Base-by-base conservation (phyloP, 2,329 filamentous ascomycete species). In the Aureobasidium leucospermi region DNA sequence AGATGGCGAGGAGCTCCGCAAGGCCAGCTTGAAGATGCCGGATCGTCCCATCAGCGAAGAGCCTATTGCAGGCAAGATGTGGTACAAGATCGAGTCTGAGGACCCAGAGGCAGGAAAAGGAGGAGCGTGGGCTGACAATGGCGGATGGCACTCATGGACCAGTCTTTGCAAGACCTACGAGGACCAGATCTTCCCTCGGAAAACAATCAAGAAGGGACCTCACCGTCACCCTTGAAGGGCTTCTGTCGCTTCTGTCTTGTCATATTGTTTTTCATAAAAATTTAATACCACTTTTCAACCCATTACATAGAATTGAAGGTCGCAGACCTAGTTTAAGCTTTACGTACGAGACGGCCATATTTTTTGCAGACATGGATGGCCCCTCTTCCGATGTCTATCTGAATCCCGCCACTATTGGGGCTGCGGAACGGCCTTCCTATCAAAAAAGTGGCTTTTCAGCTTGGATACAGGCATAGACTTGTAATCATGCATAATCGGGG, bases 121-220 rank as follows among this genome's bases (percentile, higher is more conserved):
- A 67, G 68, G 68, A n/a, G 67, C 64, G 2, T 68, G 67, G 68
- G 65, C 64, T 10, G 68, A 69, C 57, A 58, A 63, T 41, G 63
- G 67, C 10, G 64, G 64, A 9, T 69, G 67, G 67, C 60, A 67
- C 31, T 65, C 64, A 41, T 69, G 68, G 68, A 64, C 62, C 28
- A 62, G 62, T 34, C 51, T 68, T 2, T 69, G 67, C 61, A 62
- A 62, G 55, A 45, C 36, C 1, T 60, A 60, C 15, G 65, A 68
- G 61, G 60, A 58, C 7, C 49, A 63, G 10, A 58, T 69, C 32
- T 66, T 48, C 23, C 55, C 55, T 61, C 42, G 48, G 49, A 48
- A 58, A 32, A 58, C 42, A 11, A 13, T 58, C 15, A 58, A 58
- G 43, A 56, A 45, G 41, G 41, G 41, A 8, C 52, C 52, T 29